phyloP scores from a whole-genome alignment of 371 early-diverging fungal species.

The Blakeslea trispora region DNA sequence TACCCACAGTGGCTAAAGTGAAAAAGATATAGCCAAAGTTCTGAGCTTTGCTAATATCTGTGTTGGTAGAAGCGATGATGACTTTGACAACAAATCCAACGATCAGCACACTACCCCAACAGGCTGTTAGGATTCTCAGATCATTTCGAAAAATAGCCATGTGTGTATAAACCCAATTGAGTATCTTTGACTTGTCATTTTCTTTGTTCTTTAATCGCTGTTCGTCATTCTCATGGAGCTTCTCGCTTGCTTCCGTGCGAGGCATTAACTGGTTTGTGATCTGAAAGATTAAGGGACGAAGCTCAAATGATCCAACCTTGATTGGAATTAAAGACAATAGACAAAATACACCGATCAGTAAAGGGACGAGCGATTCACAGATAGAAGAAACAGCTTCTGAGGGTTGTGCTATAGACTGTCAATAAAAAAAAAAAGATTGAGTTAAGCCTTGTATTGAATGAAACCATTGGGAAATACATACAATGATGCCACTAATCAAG shows the following conservation, averaged over 20 bases:
- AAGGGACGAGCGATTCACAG: constrained; percentile 38
- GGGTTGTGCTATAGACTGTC: constrained; percentile 48
- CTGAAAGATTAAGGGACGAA: constrained; percentile 42
- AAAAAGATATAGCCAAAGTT: constrained; percentile 35
- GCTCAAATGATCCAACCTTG: constrained; percentile 32
- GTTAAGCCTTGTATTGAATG: no score
- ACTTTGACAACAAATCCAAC: constrained; percentile 42
- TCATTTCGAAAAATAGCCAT: constrained; percentile 38
- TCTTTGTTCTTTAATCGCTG: constrained; percentile 11
- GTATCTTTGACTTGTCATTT: constrained; percentile 2
- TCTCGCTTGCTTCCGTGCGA: constrained; percentile 27
- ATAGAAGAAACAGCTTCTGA: constrained; percentile 30
- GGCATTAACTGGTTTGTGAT: constrained; percentile 50
- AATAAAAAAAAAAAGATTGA: constrained; percentile 1
- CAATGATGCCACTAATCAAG: constrained; percentile 36
- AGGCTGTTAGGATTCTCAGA: constrained; percentile 44
- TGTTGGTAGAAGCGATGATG: constrained; percentile 31
- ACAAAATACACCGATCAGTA: constrained; percentile 40
- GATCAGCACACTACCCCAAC: constrained; percentile 42
- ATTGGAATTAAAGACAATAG: constrained; percentile 41
- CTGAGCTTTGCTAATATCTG: constrained; percentile 30
- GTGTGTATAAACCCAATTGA: constrained; percentile 28
- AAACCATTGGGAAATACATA: constrained; percentile 15
- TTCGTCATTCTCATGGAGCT: constrained; percentile 23
- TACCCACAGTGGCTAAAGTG: constrained; percentile 28